A percentile compares a stretch with the other conserved stretches of the same genome.
Conservation (phyloP, 805 yeast species). For the Saccharomycopsis babjevae region DNA sequence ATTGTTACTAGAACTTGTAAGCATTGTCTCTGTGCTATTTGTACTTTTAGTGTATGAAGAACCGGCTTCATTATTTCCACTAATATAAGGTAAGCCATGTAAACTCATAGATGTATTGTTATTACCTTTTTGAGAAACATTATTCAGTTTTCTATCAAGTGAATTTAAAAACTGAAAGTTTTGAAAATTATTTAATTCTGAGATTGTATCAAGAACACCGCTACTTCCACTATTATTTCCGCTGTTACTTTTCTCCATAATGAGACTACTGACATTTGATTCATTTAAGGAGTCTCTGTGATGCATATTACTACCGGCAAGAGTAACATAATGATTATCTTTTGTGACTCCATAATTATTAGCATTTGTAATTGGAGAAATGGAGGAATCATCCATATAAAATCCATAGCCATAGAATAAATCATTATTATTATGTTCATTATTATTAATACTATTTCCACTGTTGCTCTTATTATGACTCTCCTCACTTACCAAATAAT, state of each 20-base stretch:
- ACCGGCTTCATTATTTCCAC: background rate
- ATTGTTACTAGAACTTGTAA: constrained; percentile 5
- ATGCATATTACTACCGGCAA: background rate
- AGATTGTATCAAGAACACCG: constrained; percentile 5
- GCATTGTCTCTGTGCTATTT: constrained; percentile 18
- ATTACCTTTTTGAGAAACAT: background rate
- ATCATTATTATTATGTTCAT: background rate
- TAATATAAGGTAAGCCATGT: background rate
- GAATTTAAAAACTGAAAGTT: constrained; percentile 14
- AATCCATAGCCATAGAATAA: constrained; percentile 13
- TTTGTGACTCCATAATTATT: background rate
- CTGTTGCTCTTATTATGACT: background rate
- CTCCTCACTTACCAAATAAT: constrained; percentile 1
- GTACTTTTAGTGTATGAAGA: constrained; percentile 10
- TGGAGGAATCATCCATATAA: constrained; percentile 11
- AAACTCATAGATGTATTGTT: background rate
- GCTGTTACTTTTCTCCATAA: background rate
- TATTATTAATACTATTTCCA: background rate
- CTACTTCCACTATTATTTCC: constrained; percentile 2
- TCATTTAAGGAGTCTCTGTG: background rate
- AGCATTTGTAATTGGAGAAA: background rate
- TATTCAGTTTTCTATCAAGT: constrained; percentile 1
- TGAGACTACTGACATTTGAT: background rate
- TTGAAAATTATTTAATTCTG: constrained; percentile 17
- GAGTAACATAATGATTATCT: background rate